Conservation (phyloP, 73 alveolate species). For the Blepharisma japonicum region DNA sequence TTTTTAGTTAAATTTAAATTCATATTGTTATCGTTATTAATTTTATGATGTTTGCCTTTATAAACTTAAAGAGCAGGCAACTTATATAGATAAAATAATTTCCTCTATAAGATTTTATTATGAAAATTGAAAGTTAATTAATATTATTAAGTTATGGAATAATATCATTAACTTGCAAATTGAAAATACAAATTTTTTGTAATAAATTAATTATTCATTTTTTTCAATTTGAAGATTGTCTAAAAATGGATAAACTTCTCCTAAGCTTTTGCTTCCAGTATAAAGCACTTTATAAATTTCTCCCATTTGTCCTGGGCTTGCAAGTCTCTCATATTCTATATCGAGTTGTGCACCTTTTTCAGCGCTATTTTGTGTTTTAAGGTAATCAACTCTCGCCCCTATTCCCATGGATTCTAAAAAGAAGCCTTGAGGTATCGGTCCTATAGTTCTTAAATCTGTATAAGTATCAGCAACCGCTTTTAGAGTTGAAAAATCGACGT, state of each 20-base stretch:
- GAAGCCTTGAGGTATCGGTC: conserved; percentile 73
- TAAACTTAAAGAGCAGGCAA: too few relatives aligned
- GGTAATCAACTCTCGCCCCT: conserved; percentile 52
- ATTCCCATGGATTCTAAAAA: conserved; percentile 85
- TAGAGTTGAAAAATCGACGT: conserved; percentile 75
- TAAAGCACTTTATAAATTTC: conserved; percentile 57
- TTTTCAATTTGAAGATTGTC: conserved; percentile 32
- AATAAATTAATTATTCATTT: background rate
- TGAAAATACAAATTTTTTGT: too few relatives aligned
- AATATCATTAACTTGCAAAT: too few relatives aligned
- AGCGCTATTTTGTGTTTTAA: conserved; percentile 34
- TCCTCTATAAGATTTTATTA: too few relatives aligned
- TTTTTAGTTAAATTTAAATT: too few relatives aligned
- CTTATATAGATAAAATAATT: too few relatives aligned
- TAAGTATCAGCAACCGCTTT: conserved; percentile 46
- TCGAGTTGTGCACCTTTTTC: conserved; percentile 36
- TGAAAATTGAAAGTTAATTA: too few relatives aligned
- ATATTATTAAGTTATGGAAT: too few relatives aligned
- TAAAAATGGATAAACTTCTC: conserved; percentile 51
- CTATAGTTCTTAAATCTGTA: conserved; percentile 48
- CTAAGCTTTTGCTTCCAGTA: conserved; percentile 40
- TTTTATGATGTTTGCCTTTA: too few relatives aligned
- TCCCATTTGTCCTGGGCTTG: conserved; percentile 73
- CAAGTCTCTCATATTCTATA: conserved; percentile 66
- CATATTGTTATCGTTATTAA: too few relatives aligned